Base-by-base conservation (phyloP, 1,284 basidiomycete genomes). In the Fistulinella staudtii region DNA sequence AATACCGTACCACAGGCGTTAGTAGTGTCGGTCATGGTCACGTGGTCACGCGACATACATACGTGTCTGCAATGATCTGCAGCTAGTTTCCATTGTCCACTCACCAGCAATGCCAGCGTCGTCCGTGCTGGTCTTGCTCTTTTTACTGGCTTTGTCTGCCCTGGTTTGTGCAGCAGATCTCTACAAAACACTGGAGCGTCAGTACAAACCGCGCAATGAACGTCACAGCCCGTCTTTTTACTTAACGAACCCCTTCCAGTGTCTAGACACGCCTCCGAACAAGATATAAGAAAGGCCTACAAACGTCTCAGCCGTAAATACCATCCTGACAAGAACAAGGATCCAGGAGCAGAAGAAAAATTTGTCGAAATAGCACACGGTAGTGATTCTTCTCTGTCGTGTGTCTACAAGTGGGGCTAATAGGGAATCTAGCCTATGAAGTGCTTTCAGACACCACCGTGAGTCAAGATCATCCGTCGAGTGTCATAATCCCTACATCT, bases 281-380 rank as follows among this genome's bases (percentile, higher is more conserved):
- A 81, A 55, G 91, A 95, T 53, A 91, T 97, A 63, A 82, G 88
- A 67, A 84, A 88, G 55, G 90, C 92, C 2, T 97, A 96, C 72
- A 88, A 93, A 69, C 85, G 82, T 62, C 72, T 95, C 37, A 93
- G 90, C 67, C 86, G 84, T 57, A 90, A 85, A 68, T 90, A 80
- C 52, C 93, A 96, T 62, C 93, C 93, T 1, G 93, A 97, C 71
- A 94, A 94, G 73, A 96, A 94, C 67, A 86, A 85, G 54, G 88
- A 89, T 11, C 76, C 82, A 48, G 82, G 74, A 11, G 86, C 92
- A 18, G 86, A 92, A 62, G 80, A 82, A 52, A 86, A 77, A 63
- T 96, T 96, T 60, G 88, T 95, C 14, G 84, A 94, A 53, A 83
- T 95, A 59, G 85, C 92, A 20, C 81, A 86, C 60, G 91, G 91